Percentiles rank a stretch among this genome's conserved stretches.
Evolutionary conservation across 2,329 filamentous ascomycete species (phyloP).

Genomic region (Aspergillus quadricinctus): DNA sequence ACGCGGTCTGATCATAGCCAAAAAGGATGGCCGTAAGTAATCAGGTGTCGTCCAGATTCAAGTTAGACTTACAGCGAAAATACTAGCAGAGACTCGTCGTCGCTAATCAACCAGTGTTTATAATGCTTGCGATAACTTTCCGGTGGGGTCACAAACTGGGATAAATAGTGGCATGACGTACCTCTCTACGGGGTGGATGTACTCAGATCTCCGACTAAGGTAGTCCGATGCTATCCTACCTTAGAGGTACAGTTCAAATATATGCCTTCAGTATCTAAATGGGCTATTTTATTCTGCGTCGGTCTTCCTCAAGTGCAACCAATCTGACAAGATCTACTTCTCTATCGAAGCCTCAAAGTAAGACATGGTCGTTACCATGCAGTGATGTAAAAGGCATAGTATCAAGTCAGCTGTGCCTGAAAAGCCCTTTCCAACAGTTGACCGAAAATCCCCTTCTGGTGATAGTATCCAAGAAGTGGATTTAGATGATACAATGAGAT

Average conservation of each 20-base stretch:
- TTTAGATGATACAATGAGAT: background rate
- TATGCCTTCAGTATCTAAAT: background rate
- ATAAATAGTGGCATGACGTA: background rate
- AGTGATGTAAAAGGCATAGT: background rate
- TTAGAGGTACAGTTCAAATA: background rate
- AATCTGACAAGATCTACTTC: background rate
- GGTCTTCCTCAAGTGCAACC: background rate
- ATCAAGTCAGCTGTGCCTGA: background rate
- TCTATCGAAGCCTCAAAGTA: background rate
- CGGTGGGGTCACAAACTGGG: background rate
- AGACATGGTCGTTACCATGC: background rate
- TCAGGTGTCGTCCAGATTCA: background rate
- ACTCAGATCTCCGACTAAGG: background rate
- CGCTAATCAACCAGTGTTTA: background rate
- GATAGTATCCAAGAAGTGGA: background rate
- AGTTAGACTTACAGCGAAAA: background rate
- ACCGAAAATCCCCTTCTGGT: background rate
- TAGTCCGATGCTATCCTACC: background rate
- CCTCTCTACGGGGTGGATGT: background rate
- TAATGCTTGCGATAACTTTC: background rate
- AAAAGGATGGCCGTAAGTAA: background rate
- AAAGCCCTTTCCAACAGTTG: background rate
- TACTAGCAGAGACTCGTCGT: background rate
- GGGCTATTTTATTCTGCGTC: background rate
- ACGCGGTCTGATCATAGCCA: background rate